Evolutionary conservation across 202 grass and related monocot genomes (phyloP), one percentile per base, ranked within the genome.

Genomic region (Hordeum pubiflorum): DNA sequence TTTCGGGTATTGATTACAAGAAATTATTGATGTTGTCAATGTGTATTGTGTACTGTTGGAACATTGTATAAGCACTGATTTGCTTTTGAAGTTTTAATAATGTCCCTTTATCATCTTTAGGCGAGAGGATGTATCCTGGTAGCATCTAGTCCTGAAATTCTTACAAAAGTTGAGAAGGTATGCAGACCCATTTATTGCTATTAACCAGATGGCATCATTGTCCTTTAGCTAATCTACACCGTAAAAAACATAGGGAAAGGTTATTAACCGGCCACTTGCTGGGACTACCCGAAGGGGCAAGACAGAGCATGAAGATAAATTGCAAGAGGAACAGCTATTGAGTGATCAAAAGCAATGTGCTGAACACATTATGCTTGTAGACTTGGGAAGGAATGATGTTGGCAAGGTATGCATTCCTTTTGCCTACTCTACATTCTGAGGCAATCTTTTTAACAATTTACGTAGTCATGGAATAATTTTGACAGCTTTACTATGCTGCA

Each of bases 361-460:
- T 4, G 95, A 98, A 71, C 95, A 98, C 74, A 94, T 93, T 71
- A 98, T 98, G 95, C 92, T 98, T 31, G 95, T 98, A 23, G 95
- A 98, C 83, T 87, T 98, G 86, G 95, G 95, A 54, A 84, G 95
- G 48, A 98, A 98, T 78, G 95, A 98, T 93, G 95, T 98, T 68
- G 95, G 95, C 68, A 98, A 76, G 88, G 95, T 94, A 46, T 58
- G 72, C 67, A 23, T 80, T 89, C 10, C 58, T 48, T 92, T 77
- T 20, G 29, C 27, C 43, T 54, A 56, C 54, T 72, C 29, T 54
- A 40, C 6, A 78, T 74, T 76, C 55, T 62, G 17, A 55, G 48
- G 8, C 21, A 23, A 52, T 72, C 10, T 61, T 57, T 7, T 60
- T 84, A 26, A 27, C 39, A 2, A 44, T 52, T 71, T n/a, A 37